Base-by-base conservation (phyloP, 305 asterid genomes). In the Withania somnifera region DNA sequence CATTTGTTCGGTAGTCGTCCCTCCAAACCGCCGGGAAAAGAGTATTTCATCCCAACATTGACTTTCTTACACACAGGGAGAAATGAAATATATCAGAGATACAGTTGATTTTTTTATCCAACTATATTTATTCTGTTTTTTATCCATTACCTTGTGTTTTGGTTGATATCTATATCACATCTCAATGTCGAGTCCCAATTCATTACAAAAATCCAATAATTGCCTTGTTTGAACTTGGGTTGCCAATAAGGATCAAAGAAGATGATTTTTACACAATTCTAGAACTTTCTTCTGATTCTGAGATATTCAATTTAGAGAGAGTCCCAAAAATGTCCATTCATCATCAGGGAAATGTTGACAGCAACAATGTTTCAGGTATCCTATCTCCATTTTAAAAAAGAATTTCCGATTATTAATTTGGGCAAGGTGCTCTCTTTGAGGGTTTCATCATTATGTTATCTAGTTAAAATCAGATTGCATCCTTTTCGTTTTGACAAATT, bases 291-390 rank as follows among this genome's bases (percentile, higher is more conserved):
- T 86, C 79, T 34, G 77, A 86, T 81, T 64, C 79, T 57, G 76
- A 83, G 83, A 53, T 81, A 81, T 73, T 87, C 81, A 78, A 54
- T 83, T 81, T 77, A 73, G 71, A 54, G 85, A 82, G 64, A 60
- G 85, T 79, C 81, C 15, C 80, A 7, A 78, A 86, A 80, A 92
- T 92, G 95, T 90, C 95, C 81, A 78, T 84, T 78, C 90, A 89
- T 78, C 90, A 90, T 81, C 88, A 88, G 83, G 93, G 86, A 79
- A 87, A 87, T 73, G 84, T 79, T 60, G 87, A 89, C 63, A 76
- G 88, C 57, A 82, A 88, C 26, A 87, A 85, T 75, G 78, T 78
- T 80, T 28, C 87, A 71, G 95, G 95, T 92, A 86, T 26, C 79
- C 67, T 81, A 56, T 77, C 71, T 57, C 79, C 8, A 30, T 60